phyloP scores from a whole-genome alignment of 2,329 filamentous ascomycete species.

The Arachnopeziza araneosa region DNA sequence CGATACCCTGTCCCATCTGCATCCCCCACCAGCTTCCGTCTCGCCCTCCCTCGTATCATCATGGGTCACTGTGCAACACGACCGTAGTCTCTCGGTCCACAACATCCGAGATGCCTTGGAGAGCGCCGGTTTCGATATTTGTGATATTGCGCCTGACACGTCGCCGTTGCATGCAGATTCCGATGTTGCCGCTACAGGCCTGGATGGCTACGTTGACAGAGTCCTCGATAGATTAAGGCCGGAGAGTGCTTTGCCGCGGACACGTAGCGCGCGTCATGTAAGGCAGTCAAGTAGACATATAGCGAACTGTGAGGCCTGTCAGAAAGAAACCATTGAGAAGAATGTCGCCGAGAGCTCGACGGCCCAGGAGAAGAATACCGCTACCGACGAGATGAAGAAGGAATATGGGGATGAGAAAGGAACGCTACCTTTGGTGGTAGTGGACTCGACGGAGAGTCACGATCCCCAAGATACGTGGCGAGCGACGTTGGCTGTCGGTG shows the following conservation, averaged over 20 bases:
- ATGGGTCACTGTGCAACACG: slow-evolving; percentile 57
- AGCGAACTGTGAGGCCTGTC: slow-evolving; percentile 45
- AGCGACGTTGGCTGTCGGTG: slow-evolving; percentile 45
- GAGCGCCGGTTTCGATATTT: slow-evolving; percentile 54
- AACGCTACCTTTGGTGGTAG: slow-evolving; percentile 26
- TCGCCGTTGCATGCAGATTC: slow-evolving; percentile 9
- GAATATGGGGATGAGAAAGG: not conserved
- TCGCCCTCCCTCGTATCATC: slow-evolving; percentile 68
- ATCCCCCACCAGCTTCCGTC: slow-evolving; percentile 49
- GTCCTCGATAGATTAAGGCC: slow-evolving; percentile 13
- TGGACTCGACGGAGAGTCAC: slow-evolving; percentile 25
- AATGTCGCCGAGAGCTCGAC: slow-evolving; percentile 4
- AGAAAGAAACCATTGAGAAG: slow-evolving; percentile 33
- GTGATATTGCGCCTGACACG: slow-evolving; percentile 25
- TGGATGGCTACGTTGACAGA: slow-evolving; percentile 20
- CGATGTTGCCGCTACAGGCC: slow-evolving; percentile 10
- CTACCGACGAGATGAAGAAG: slow-evolving; percentile 1
- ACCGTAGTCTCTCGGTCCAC: slow-evolving; percentile 37
- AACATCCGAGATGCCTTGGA: slow-evolving; percentile 44
- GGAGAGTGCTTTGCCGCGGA: not conserved
- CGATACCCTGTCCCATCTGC: slow-evolving; percentile 44
- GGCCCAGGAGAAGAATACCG: not conserved
- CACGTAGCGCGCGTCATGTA: not conserved
- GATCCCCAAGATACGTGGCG: slow-evolving; percentile 38
- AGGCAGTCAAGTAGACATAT: slow-evolving; percentile 32